Base-by-base conservation (phyloP, 1,284 basidiomycete genomes). In the Ustilago curta region DNA sequence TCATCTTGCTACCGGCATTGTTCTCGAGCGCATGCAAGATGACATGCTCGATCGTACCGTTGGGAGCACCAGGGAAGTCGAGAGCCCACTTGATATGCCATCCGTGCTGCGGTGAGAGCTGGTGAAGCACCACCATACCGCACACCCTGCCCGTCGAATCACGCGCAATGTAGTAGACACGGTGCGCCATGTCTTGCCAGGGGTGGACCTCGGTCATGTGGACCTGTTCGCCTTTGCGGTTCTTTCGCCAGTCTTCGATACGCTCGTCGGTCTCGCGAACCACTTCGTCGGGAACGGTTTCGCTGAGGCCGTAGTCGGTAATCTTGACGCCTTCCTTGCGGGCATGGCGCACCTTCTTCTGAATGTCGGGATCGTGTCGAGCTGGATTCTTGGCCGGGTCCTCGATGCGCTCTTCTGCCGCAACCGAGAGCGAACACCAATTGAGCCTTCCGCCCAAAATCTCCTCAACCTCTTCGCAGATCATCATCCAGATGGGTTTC, bases 1-100 rank as follows among this genome's bases (percentile, higher is more conserved):
- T 89, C 51, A 88, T 86, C 43, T 76, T 81, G 35, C 81, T 82
- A 51, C 87, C 85, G 19, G 88, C 88, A 9, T 87, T 86, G 63
- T 86, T 84, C 60, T 87, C 86, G 70, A 90, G 86, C 11, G 88
- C 89, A 43, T 87, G 80, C 44, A 87, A 73, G 52, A 89, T 85
- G 62, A 88, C 87, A 70, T 88, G 85, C 85, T 87, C 86, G 55
- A 85, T 86, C 18, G 88, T 86, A 59, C 88, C 89, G 32, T 86
- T 84, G n/a, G 88, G 88, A 8, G 88, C 87, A 32, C 85, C 86
- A 9, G 88, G 88, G 85, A 89, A 90, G 75, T 88, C 88, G 43
- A 89, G 85, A 3, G 88, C 87, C 88, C 88, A 90, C 80, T 90
- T 90, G 83, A 89, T 87, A 80, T 90, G 89, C 82, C 87, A 88